Evolutionary conservation across 2,329 filamentous ascomycete genomes (phyloP).

Genomic region (Ophiostoma himal-ulmi): DNA sequence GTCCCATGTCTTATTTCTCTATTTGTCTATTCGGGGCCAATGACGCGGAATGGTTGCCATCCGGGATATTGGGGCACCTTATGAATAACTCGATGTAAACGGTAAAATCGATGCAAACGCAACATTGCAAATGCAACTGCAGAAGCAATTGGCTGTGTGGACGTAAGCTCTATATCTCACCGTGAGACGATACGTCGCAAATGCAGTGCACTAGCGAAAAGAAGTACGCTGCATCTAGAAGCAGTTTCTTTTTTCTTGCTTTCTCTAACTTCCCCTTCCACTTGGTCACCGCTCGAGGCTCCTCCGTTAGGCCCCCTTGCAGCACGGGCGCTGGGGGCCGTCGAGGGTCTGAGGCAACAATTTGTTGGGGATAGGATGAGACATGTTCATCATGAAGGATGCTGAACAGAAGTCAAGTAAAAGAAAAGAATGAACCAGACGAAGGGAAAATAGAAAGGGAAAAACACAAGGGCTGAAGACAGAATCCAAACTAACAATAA

Average conservation of each 20-base stretch:
- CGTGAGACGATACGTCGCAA: background rate
- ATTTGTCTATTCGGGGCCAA: background rate
- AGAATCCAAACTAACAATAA: background rate
- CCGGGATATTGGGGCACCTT: background rate
- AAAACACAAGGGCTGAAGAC: background rate
- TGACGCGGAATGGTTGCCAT: background rate
- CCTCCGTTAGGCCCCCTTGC: background rate
- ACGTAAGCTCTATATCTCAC: background rate
- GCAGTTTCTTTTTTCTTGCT: background rate
- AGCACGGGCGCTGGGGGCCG: background rate
- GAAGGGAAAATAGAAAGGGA: background rate
- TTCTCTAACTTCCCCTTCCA: background rate
- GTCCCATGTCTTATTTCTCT: background rate
- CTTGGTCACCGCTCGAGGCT: background rate
- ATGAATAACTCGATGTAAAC: background rate
- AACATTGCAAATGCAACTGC: background rate
- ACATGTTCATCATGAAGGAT: background rate
- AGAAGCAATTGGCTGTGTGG: background rate
- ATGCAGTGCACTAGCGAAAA: background rate
- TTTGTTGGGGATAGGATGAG: background rate
- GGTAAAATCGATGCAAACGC: background rate
- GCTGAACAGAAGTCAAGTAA: background rate
- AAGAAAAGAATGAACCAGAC: background rate
- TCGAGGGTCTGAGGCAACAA: background rate
- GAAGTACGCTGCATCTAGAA: conserved; percentile 6